Percentiles rank a stretch among this genome's conserved stretches.
Conservation (phyloP, 2,329 filamentous ascomycete genomes). For the Calonectria naviculata region DNA sequence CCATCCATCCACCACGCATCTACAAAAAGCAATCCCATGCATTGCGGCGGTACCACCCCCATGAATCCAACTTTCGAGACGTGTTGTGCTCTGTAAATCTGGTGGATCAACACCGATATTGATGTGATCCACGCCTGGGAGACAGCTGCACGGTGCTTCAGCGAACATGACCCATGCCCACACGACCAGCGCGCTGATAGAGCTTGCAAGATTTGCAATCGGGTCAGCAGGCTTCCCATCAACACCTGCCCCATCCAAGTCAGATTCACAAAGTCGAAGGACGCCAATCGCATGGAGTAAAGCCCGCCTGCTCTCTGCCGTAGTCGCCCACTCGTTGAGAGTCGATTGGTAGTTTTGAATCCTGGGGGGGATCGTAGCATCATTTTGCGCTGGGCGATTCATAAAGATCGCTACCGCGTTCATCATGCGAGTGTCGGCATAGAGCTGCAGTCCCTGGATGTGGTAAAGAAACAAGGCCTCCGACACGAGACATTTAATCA, state of each 20-base stretch:
- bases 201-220: constrained; percentile 46
- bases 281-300: constrained; percentile 48
- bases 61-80: constrained; percentile 44
- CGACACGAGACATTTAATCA: constrained; percentile 45
- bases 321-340: constrained; percentile 44
- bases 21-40: constrained; percentile 45
- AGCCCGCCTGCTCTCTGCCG: constrained; percentile 44
- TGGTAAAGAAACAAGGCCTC: constrained; percentile 50
- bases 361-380: constrained; percentile 26
- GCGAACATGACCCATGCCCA: constrained; percentile 50
- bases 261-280: constrained; percentile 41
- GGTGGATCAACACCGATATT: constrained; percentile 34
- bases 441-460: constrained; percentile 49
- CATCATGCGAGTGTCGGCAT: constrained; percentile 47
- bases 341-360: constrained; percentile 34
- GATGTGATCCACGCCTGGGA: constrained; percentile 36
- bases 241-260: constrained; percentile 28
- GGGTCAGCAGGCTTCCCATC: constrained; percentile 43
- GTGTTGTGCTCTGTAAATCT: constrained; percentile 37
- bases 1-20: constrained; percentile 41
- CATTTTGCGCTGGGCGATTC: constrained; percentile 10
- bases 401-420: constrained; percentile 38
- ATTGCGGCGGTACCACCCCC: constrained; percentile 36
- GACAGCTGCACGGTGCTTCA: constrained; percentile 40
- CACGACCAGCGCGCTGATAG: constrained; percentile 45